Evolutionary conservation across 1,284 basidiomycete genomes (phyloP), one percentile per base, ranked within the genome.

Genomic region (Apiotrichum sp.): DNA sequence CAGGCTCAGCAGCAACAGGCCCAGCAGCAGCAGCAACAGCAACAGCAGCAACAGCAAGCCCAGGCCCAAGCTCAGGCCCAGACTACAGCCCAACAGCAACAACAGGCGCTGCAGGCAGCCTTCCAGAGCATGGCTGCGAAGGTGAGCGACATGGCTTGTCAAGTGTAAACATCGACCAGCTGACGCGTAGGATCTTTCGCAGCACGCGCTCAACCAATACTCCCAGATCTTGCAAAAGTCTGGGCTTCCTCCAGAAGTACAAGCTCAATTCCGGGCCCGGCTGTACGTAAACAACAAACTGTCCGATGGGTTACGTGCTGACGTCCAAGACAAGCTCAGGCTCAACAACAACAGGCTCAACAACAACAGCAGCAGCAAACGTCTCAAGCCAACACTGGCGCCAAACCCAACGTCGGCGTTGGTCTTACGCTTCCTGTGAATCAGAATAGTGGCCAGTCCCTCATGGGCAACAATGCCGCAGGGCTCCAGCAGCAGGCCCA

Each of bases 191-290:
- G 59, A 61, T 1, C 16, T 61, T 3, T 35, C 50, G 4, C 56
- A 47, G 45, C 39, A 44, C 16, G 50, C 49, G 29, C 32, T 61
- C 51, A 58, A 43, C 48, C 53, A 58, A 31, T 61, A 61, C 56
- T 44, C 48, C 4, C 36, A 47, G 10, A 32, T 58, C 22, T 36
- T 61, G 14, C 46, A 45, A 9, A 57, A 55, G 38, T 36, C 39
- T n/a, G 47, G 39, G 38, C 44, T 49, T 35, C 48, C 59, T 9
- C 59, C 59, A 1, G 59, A 61, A 11, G 52, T 61, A 41, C 51
- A 53, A 22, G 42, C 47, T 1, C 51, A 53, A 7, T 53, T 58
- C 41, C 53, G 47, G 5, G 47, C 34, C 7, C 22, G 47, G 9
- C n/a, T 48, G 44, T 44, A 54, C 45, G 45, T 58, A 53, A 8